phyloP scores from a whole-genome alignment of 2,329 filamentous ascomycete species.

The Ascochyta viciae-villosae region DNA sequence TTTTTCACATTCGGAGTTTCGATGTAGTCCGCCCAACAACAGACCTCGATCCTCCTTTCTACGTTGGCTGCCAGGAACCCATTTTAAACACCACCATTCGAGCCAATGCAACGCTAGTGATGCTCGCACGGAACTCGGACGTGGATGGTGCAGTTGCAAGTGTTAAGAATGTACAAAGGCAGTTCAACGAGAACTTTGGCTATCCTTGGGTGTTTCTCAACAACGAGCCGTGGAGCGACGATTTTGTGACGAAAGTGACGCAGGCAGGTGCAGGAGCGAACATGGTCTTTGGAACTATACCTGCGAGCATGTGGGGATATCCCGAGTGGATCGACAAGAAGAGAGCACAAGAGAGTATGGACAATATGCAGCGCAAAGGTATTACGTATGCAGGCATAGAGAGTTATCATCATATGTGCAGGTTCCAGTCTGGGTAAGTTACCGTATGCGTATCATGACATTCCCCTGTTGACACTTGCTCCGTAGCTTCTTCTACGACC shows the following conservation, averaged over 20 bases:
- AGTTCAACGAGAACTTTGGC: slow-evolving; percentile 97
- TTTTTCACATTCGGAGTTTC: slow-evolving; percentile 16
- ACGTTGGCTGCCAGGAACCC: slow-evolving; percentile 19
- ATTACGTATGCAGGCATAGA: slow-evolving; percentile 81
- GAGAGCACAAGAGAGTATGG: slow-evolving; percentile 68
- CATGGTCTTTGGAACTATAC: slow-evolving; percentile 77
- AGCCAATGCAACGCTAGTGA: slow-evolving; percentile 87
- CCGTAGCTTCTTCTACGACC: slow-evolving; percentile 80
- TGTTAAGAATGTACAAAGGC: slow-evolving; percentile 69
- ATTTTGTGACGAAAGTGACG: slow-evolving; percentile 81
- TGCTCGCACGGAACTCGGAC: slow-evolving; percentile 89
- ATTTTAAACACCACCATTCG: slow-evolving; percentile 57
- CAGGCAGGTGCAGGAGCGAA: slow-evolving; percentile 78
- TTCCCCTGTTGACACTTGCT: background rate
- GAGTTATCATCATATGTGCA: slow-evolving; percentile 97
- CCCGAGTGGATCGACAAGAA: slow-evolving; percentile 68
- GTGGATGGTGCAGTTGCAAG: slow-evolving; percentile 78
- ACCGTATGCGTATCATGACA: background rate
- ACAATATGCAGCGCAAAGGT: slow-evolving; percentile 78
- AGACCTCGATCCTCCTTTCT: slow-evolving; percentile 22
- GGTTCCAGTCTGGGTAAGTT: slow-evolving; percentile 72
- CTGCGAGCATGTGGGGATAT: slow-evolving; percentile 84
- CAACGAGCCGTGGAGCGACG: slow-evolving; percentile 84
- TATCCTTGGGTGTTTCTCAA: slow-evolving; percentile 99
- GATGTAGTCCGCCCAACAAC: slow-evolving; percentile 9